phyloP scores from a whole-genome alignment of 2,329 filamentous ascomycete genomes.

The Chrysoporthe cubensis region DNA sequence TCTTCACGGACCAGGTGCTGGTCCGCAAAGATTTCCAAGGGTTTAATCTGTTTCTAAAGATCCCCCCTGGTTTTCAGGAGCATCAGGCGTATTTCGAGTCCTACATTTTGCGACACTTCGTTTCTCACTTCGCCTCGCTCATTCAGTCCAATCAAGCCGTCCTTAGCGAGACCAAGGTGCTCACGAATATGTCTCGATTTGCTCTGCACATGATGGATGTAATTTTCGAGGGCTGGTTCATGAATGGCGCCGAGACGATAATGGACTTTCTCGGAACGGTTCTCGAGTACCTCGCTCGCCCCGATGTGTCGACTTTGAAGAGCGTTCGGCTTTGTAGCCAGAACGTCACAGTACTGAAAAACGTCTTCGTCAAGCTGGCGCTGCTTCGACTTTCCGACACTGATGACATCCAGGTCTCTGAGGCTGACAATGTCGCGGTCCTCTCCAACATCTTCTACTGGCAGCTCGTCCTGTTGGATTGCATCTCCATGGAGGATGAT shows the following conservation, averaged over 20 bases:
- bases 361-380: constrained; percentile 77
- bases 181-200: constrained; percentile 86
- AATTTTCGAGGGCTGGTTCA: constrained; percentile 95
- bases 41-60: constrained; percentile 82
- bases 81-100: constrained; percentile 96
- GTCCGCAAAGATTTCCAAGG: constrained; percentile 88
- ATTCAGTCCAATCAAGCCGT: constrained; percentile 73
- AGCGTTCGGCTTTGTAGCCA: constrained; percentile 90
- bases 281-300: constrained; percentile 85
- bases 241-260: constrained; percentile 81
- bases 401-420: constrained; percentile 65
- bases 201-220: constrained; percentile 82
- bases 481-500: constrained; percentile 77
- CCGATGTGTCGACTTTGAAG: constrained; percentile 80
- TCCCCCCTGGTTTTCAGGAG: constrained; percentile 90
- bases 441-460: constrained; percentile 90
- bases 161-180: constrained; percentile 77
- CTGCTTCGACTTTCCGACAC: constrained; percentile 83
- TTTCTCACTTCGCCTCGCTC: constrained; percentile 70
- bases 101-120: constrained; percentile 76
- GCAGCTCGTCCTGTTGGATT: constrained; percentile 87
- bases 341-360: constrained; percentile 75
- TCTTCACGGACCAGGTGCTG: constrained; percentile 86
- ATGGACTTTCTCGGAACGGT: constrained; percentile 86
- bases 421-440: constrained; percentile 69